Conservation (phyloP, 805 yeast species). For the Zygotorulaspora danielsina region DNA sequence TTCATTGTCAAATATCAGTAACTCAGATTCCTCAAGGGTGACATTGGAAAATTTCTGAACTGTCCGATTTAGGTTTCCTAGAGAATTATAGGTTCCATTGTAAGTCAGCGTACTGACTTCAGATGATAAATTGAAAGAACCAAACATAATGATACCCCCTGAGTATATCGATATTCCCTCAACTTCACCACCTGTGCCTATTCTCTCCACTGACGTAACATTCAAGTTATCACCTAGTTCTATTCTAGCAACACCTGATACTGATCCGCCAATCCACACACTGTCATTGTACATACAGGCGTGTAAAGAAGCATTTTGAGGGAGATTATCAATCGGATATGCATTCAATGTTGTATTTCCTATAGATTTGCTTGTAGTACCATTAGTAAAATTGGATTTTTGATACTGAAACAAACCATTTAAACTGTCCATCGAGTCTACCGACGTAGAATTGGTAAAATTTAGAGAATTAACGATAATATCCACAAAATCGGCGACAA, state of each 20-base stretch:
- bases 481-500: slow-evolving; percentile 66
- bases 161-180: slow-evolving; percentile 18
- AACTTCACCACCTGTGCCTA: slow-evolving; percentile 20
- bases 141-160: slow-evolving; percentile 38
- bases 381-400: slow-evolving; percentile 54
- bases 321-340: slow-evolving; percentile 35
- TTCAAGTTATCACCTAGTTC: slow-evolving; percentile 25
- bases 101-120: slow-evolving; percentile 16
- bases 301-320: slow-evolving; percentile 23
- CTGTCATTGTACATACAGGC: slow-evolving; percentile 39
- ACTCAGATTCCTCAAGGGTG: slow-evolving; percentile 19
- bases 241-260: slow-evolving; percentile 39
- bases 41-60: slow-evolving; percentile 19
- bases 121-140: slow-evolving; percentile 17
- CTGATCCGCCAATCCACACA: slow-evolving; percentile 48
- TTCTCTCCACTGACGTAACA: slow-evolving; percentile 10
- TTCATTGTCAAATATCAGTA: slow-evolving; percentile 26
- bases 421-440: slow-evolving; percentile 39
- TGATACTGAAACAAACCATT: slow-evolving; percentile 86
- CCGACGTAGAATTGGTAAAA: slow-evolving; percentile 29
- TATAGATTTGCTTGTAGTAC: slow-evolving; percentile 34
- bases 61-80: slow-evolving; percentile 11
- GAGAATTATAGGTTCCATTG: slow-evolving; percentile 23
- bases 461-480: slow-evolving; percentile 48
- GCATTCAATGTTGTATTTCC: slow-evolving; percentile 48